Evolutionary conservation across 345 rosid genomes (phyloP), one percentile per base, ranked within the genome.

Genomic region (Linum tenue): DNA sequence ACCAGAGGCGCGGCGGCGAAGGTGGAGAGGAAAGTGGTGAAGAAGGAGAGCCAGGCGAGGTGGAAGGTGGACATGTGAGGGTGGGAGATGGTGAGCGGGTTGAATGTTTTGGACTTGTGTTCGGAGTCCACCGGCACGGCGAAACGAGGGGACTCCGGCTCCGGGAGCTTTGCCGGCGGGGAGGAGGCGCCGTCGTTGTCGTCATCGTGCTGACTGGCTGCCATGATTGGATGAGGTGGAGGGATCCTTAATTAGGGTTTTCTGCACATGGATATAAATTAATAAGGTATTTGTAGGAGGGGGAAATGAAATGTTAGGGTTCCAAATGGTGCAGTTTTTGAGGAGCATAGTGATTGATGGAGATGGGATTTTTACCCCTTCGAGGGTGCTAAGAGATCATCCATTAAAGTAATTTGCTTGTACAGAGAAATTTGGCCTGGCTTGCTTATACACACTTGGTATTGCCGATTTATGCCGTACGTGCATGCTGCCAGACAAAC

Each of bases 1-100:
- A 75, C 66, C 5, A 78, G 65, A 1, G 82, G 77, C 9, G 79
- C 79, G 0, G 82, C 79, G 0, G 82, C 82, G 37, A 78, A 78
- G 7, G 82, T 78, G 72, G 82, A 78, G 70, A 78, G 22, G 66
- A 78, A 78, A 59, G 76, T 66, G 40, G 82, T 75, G 74, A 78
- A 75, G 56, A 78, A 78, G n/a, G 78, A 74, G 65, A 78, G 64
- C 79, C 79, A 78, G 4, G 79, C 69, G 31, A 78, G 76, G 63
- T 74, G 78, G 63, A 78, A 78, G 0, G 76, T 71, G 22, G 64
- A 37, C 81, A 78, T 74, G 66, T 78, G 82, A 1, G 79, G 75
- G 55, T 59, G 48, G 7, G 68, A 67, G 7, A 69, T 53, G 42
- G 73, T 60, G 14, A 65, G 60, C 11, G 66, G 70, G 36, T 61